These are phyloP conservation scores for Gastroboletus turbinatus DNA, from an alignment of 1,284 basidiomycete species.

Conservation along the genomic window DNA sequence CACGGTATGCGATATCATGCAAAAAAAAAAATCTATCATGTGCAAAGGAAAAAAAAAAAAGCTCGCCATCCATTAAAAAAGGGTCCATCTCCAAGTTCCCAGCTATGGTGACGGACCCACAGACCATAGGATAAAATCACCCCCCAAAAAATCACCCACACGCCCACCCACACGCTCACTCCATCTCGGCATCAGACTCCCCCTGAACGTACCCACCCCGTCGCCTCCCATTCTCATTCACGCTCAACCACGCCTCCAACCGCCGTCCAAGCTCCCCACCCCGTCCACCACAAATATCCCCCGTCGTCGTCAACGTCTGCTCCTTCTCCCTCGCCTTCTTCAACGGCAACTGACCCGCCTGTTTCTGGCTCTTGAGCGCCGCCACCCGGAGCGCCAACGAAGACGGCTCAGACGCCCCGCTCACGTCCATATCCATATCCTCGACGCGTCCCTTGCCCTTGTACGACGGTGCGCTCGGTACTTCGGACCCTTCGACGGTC, in stretches of 20 bases:
- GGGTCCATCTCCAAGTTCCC: not conserved
- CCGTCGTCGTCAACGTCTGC: conserved; percentile 63
- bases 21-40: not conserved
- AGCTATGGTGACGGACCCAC: not conserved
- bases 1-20: not conserved
- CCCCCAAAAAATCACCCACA: not conserved
- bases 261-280: conserved; percentile 72
- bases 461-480: conserved; percentile 14
- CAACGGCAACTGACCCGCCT: conserved; percentile 44
- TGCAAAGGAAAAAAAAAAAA: not conserved
- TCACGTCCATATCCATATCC: conserved; percentile 1
- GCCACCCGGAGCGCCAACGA: conserved; percentile 20
- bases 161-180: not conserved
- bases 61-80: not conserved
- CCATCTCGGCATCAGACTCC: conserved; percentile 14
- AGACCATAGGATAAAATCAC: conserved; percentile 9
- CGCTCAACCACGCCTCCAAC: conserved; percentile 67
- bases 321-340: conserved; percentile 58
- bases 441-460: not conserved
- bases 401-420: conserved; percentile 13
- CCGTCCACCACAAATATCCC: conserved; percentile 72
- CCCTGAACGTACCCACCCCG: conserved; percentile 4
- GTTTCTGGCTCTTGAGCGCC: conserved; percentile 30
- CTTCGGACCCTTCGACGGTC: conserved; percentile 27
- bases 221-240: conserved; percentile 17